Base-by-base conservation (phyloP, 768 basidiomycete genomes). In the Gloeopeniophorella convolvens region DNA sequence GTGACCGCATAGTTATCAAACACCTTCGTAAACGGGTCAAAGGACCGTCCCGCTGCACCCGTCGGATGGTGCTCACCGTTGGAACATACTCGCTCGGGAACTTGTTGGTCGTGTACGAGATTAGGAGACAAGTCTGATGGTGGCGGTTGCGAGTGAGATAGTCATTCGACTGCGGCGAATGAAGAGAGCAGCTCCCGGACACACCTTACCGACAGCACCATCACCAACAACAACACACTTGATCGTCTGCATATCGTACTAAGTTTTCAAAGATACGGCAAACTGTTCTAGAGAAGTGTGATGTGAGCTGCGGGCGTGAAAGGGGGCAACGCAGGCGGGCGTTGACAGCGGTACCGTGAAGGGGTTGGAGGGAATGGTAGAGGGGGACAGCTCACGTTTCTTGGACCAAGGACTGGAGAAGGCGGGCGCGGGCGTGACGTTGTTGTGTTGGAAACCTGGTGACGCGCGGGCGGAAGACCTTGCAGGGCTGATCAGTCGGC, bases 71-170 rank as follows among this genome's bases (percentile, higher is more conserved):
- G 80, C 87, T 67, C 72, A 95, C 93, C 60, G 94, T 96, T 50
- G 94, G 94, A 42, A 98, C 95, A 72, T 97, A 97, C 80, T 99
- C 95, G 68, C 91, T 93, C 28, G 93, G 92, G 71, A 96, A 96
- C 70, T 96, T 93, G 80, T 93, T 94, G 62, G 92, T 93, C 45
- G 92, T 94, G 74, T 94, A 94, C 54, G 92, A 96, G 68, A 96
- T 96, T 72, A 96, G 77, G 58, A 96, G 77, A 76, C 92, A 96
- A 37, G 92, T 96, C 93, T 94, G 65, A 11, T 20, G 24, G 39
- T 46, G 18, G 50, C 35, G 24, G 37, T 33, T 15, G 10, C 9
- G 35, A 16, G 9, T 13, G 16, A 23, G n/a, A 43, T n/a, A 13
- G 32, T 37, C n/a, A n/a, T n/a, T n/a, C n/a, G n/a, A n/a, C n/a